Conservation (phyloP, 176 grass and related monocot species). For the Oryza australiensis region DNA sequence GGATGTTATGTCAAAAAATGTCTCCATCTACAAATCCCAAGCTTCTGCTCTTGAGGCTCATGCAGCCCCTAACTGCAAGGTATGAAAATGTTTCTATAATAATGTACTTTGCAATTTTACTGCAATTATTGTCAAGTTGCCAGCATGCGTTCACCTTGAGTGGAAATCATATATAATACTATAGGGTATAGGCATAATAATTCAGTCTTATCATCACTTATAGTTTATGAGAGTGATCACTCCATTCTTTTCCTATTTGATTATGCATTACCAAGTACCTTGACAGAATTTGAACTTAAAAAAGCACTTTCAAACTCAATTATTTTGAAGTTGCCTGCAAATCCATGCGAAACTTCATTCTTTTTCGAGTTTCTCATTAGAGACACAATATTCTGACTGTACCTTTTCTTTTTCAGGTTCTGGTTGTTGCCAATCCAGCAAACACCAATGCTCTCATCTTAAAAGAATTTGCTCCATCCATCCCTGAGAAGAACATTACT, state of each 20-base stretch:
- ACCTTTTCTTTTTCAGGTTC: slow-evolving; percentile 52
- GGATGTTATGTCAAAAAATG: slow-evolving; percentile 98
- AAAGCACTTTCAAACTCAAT: neutral
- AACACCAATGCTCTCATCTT: slow-evolving; percentile 98
- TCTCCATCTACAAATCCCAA: slow-evolving; percentile 98
- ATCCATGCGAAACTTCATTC: neutral
- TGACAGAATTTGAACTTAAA: neutral
- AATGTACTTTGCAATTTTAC: neutral
- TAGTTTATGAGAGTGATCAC: neutral
- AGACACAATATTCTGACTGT: neutral
- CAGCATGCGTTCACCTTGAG: neutral
- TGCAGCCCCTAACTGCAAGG: slow-evolving; percentile 94
- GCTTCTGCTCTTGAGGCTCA: slow-evolving; percentile 86
- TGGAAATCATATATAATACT: neutral
- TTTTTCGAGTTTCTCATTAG: neutral
- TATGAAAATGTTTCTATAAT: slow-evolving; percentile 8
- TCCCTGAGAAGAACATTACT: slow-evolving; percentile 93
- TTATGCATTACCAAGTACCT: neutral
- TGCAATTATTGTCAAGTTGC: neutral
- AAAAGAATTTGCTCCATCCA: slow-evolving; percentile 95
- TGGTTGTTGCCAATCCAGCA: slow-evolving; percentile 96
- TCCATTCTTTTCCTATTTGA: neutral
- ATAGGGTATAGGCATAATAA: neutral
- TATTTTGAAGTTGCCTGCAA: slow-evolving; percentile 12
- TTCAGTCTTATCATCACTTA: neutral